Evolutionary conservation across 169 alveolate genomes (phyloP).

Genomic region (Plasmodium reichenowi): DNA sequence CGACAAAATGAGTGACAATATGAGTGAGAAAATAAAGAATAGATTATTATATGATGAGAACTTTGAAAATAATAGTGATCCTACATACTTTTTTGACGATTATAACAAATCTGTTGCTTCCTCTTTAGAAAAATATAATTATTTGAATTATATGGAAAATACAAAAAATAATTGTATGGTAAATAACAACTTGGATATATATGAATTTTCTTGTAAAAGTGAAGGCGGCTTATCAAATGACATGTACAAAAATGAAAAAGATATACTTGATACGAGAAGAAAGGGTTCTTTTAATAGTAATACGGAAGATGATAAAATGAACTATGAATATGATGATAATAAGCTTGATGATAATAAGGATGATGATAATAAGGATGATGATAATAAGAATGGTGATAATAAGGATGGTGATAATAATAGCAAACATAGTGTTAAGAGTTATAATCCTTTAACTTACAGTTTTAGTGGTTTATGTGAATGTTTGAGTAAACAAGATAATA

Average conservation of each 20-base stretch:
- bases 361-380: neutral
- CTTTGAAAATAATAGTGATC: neutral
- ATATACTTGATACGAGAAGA: neutral
- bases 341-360: neutral
- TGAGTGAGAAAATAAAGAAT: neutral
- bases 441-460: conserved; percentile 26
- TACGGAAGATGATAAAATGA: neutral
- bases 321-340: neutral
- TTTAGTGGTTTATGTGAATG: conserved; percentile 36
- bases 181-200: conserved; percentile 13
- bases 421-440: conserved; percentile 11
- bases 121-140: neutral
- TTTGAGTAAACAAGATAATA: neutral
- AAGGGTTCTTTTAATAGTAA: neutral
- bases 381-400: neutral
- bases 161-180: neutral
- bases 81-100: neutral
- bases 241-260: neutral
- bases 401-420: neutral
- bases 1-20: neutral
- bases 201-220: conserved; percentile 35
- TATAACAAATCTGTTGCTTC: neutral
- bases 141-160: conserved; percentile 4
- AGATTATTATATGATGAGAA: too few species aligned
- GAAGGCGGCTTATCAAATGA: conserved; percentile 29